Evolutionary conservation across 2,329 filamentous ascomycete species (phyloP).

Genomic region (Mariannaea elegans): DNA sequence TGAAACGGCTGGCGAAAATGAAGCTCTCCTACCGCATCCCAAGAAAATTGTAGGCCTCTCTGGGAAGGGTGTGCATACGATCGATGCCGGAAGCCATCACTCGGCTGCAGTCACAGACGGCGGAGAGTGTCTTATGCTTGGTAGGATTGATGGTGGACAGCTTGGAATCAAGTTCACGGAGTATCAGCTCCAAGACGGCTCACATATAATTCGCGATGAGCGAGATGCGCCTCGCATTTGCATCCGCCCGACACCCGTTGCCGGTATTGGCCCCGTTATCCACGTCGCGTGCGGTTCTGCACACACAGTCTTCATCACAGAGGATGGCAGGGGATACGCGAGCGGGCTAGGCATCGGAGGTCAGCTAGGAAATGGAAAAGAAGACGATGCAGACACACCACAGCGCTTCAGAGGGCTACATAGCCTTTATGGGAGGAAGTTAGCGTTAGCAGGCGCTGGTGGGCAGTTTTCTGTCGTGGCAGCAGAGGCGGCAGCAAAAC

Average conservation of each 20-base stretch:
- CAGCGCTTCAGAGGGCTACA: background rate
- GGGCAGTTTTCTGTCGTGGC: slow-evolving; percentile 10
- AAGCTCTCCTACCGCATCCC: background rate
- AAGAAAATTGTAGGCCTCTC: background rate
- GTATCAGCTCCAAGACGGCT: slow-evolving; percentile 54
- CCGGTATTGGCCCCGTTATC: slow-evolving; percentile 60
- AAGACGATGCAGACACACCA: slow-evolving; percentile 62
- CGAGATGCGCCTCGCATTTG: slow-evolving; percentile 65
- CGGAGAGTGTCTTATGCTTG: background rate
- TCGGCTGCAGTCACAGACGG: background rate
- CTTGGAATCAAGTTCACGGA: background rate
- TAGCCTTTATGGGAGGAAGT: background rate
- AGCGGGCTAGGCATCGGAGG: slow-evolving; percentile 79
- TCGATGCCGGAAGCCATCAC: background rate
- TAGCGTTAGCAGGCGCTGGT: slow-evolving; percentile 14
- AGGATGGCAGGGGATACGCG: slow-evolving; percentile 58
- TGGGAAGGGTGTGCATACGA: background rate
- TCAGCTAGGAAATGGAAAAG: slow-evolving; percentile 75
- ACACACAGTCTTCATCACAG: slow-evolving; percentile 72
- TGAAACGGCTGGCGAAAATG: background rate
- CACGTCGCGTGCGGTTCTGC: slow-evolving; percentile 68
- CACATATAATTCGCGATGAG: slow-evolving; percentile 63
- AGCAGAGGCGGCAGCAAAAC: no score
- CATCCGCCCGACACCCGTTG: slow-evolving; percentile 62
- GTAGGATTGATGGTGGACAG: background rate